Percentiles rank a stretch among this genome's conserved stretches.
These are phyloP conservation scores for Xylariaceae sp. DNA, from an alignment of 2,329 filamentous ascomycete species.

Conservation along the genomic window DNA sequence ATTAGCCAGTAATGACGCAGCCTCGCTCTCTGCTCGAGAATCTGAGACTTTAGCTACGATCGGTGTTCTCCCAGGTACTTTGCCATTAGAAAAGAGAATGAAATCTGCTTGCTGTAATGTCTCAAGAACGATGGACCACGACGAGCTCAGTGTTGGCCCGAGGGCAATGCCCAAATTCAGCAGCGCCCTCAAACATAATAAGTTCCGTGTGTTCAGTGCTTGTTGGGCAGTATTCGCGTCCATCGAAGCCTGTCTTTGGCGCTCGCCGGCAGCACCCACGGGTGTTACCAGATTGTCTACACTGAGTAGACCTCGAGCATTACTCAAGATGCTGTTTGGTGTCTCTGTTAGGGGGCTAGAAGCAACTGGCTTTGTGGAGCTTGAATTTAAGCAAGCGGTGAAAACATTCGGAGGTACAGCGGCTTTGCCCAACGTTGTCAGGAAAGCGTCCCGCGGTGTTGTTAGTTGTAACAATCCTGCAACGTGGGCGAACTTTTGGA, in stretches of 20 bases:
- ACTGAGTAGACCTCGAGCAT: conserved; percentile 68
- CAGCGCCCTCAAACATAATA: conserved; percentile 83
- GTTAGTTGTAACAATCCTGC: conserved; percentile 79
- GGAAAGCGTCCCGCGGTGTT: conserved; percentile 88
- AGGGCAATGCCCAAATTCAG: conserved; percentile 95
- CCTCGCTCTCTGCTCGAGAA: conserved; percentile 48
- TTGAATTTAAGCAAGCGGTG: conserved; percentile 54
- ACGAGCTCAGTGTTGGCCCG: conserved; percentile 76
- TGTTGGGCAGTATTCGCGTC: conserved; percentile 45
- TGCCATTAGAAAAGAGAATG: conserved; percentile 66
- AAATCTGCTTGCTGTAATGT: conserved; percentile 91
- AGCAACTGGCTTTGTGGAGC: conserved; percentile 39
- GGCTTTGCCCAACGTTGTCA: conserved; percentile 90
- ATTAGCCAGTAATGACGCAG: conserved; percentile 54
- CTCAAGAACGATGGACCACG: conserved; percentile 89
- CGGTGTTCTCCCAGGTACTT: conserved; percentile 49
- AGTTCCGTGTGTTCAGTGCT: conserved; percentile 78
- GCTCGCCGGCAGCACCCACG: conserved; percentile 53
- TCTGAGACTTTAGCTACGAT: conserved; percentile 45
- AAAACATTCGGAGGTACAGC: conserved; percentile 80
- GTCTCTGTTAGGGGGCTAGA: conserved; percentile 48
- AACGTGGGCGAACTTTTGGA: conserved; percentile 93
- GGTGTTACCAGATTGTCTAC: conserved; percentile 67
- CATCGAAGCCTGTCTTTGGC: conserved; percentile 54
- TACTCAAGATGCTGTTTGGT: conserved; percentile 59